These are phyloP conservation scores for Udeniomyces megalosporus DNA, from an alignment of 768 basidiomycete species.

Conservation along the genomic window DNA sequence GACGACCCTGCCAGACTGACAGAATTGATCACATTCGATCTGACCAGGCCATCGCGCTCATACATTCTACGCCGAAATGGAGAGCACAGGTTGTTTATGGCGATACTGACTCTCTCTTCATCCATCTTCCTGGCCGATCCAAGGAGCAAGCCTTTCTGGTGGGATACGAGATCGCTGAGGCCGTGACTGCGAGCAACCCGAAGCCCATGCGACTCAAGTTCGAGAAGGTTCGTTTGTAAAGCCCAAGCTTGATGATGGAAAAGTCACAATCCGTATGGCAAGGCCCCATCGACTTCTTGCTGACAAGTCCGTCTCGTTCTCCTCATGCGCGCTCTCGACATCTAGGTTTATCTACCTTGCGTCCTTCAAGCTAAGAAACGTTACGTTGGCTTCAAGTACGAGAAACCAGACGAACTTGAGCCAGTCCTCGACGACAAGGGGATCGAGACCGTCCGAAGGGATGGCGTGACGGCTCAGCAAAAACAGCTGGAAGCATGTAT, in stretches of 20 bases:
- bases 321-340: slow-evolving; percentile 1
- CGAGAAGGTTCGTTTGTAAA: slow-evolving; percentile 72
- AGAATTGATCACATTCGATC: neutral
- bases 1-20: neutral
- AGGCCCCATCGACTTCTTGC: neutral
- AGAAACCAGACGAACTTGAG: slow-evolving; percentile 57
- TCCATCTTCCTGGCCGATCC: slow-evolving; percentile 75
- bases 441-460: slow-evolving; percentile 87
- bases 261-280: neutral
- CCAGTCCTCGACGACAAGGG: slow-evolving; percentile 91
- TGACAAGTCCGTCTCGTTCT: neutral
- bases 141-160: slow-evolving; percentile 87
- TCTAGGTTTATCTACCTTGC: slow-evolving; percentile 80
- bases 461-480: slow-evolving; percentile 74
- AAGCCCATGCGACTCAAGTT: slow-evolving; percentile 90
- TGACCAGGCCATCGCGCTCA: slow-evolving; percentile 58
- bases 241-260: neutral
- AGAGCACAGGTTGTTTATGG: slow-evolving; percentile 83
- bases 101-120: slow-evolving; percentile 90
- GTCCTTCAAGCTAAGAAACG: slow-evolving; percentile 96
- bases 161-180: slow-evolving; percentile 80
- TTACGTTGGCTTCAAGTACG: slow-evolving; percentile 94
- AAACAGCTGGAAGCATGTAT: slow-evolving; percentile 83
- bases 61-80: slow-evolving; percentile 67
- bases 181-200: slow-evolving; percentile 71